Evolutionary conservation across 768 basidiomycete genomes (phyloP).

Genomic region (Tulasnella sp.): DNA sequence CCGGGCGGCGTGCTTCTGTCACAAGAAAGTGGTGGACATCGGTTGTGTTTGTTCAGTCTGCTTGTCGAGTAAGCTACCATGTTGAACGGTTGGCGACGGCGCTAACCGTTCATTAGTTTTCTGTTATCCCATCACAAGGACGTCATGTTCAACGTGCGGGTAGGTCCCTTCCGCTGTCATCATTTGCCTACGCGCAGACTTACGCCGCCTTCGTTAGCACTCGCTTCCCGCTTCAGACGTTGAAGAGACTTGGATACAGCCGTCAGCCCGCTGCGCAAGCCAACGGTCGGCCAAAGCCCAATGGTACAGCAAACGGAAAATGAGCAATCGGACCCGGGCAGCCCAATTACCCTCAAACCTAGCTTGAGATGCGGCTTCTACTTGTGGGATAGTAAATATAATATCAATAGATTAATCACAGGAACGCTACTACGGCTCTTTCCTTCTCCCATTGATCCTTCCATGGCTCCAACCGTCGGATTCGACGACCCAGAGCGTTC

Average conservation of each 20-base stretch:
- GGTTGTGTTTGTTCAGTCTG: slow-evolving; percentile 99
- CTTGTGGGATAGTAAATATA: not conserved
- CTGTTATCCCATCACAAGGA: slow-evolving; percentile 78
- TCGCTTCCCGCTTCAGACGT: slow-evolving; percentile 92
- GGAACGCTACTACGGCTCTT: slow-evolving; percentile 57
- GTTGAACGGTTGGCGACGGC: not conserved
- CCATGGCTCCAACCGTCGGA: slow-evolving; percentile 68
- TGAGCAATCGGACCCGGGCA: not conserved
- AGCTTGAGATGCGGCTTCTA: not conserved
- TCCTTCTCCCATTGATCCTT: slow-evolving; percentile 76
- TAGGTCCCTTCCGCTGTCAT: slow-evolving; percentile 47
- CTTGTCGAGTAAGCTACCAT: slow-evolving; percentile 74
- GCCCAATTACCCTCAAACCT: not conserved
- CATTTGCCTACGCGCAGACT: not conserved
- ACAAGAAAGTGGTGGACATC: slow-evolving; percentile 94
- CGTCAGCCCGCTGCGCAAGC: slow-evolving; percentile 12
- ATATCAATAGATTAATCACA: slow-evolving; percentile 14
- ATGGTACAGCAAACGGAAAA: not conserved
- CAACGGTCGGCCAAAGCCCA: slow-evolving; percentile 1
- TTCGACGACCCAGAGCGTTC: slow-evolving; percentile 46
- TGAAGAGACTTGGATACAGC: slow-evolving; percentile 57
- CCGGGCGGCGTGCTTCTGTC: slow-evolving; percentile 97
- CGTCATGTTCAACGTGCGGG: slow-evolving; percentile 91
- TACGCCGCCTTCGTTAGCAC: slow-evolving; percentile 57
- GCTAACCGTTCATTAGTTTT: slow-evolving; percentile 62